Base-by-base conservation (phyloP, 2,329 filamentous ascomycete species). In the Knoxdaviesia proteae region DNA sequence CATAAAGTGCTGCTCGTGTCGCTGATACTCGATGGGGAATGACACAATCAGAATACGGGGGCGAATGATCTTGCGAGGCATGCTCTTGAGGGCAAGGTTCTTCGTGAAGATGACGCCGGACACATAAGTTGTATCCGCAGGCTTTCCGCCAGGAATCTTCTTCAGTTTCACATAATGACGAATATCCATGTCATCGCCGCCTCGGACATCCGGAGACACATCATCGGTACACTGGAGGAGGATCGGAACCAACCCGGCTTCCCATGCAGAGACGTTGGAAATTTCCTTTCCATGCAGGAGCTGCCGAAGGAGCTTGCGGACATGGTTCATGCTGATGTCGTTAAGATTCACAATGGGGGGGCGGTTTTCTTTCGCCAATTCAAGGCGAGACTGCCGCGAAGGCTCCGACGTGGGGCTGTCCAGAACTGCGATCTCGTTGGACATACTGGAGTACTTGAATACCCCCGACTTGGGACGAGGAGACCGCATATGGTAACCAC, bases 101-200 rank as follows among this genome's bases (percentile, higher is more conserved):
- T 98, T 98, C 8, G 86, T 90, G 56, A 98, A 98, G 1, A 98
- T 87, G 6, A 98, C 79, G 0, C 90, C 92, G 7, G 90, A 94
- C 10, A 96, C 80, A 57, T 98, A 98, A n/a, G 80, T 78, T 6
- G 88, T 96, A 58, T 98, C 88, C 30, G 83, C 77, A 11, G 88
- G 87, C 48, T 73, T 80, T 10, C 87, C 88, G 10, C 90, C 88
- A 0, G 87, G 83, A 8, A 98, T 90, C 55, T 92, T 93, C 57
- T 98, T 98, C 32, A 98, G 62, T 56, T 98, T 98, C 48, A 98
- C 84, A 54, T 94, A 98, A 56, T 96, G 87, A 4, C 90, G 74
- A 46, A 98, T 90, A 56, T 98, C 90, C 68, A 98, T 96, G 54
- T 90, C 83, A 56, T 98, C 90, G 32, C 86, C 87, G 44, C 75